Evolutionary conservation across 2,329 filamentous ascomycete genomes (phyloP), one percentile per base, ranked within the genome.

Genomic region (Fonsecaea multimorphosa): DNA sequence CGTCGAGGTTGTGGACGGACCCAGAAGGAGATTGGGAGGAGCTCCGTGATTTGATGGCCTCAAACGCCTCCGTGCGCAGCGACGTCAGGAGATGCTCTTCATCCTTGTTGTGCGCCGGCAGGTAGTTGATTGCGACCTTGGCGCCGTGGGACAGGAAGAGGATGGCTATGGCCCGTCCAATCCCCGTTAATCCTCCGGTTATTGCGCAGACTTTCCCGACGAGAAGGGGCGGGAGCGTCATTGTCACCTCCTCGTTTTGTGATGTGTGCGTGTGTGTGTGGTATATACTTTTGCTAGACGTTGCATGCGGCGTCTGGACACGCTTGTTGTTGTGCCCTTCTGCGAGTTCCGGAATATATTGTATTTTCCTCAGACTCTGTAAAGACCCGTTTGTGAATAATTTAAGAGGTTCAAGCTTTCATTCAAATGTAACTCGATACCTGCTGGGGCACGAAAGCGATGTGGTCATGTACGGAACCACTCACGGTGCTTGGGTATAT

Each of bases 171-270:
- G 92, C 93, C 36, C 91, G 86, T 59, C 93, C 93, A 73, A 96
- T 96, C 62, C 92, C 92, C 0, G 92, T 96, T 2, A 90, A 89
- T 64, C 91, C 92, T 70, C 93, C 92, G 0, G 92, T 96, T 73
- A 97, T 92, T 76, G 92, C 90, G 78, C 91, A 91, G 12, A 89
- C 89, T 78, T 96, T 96, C 77, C 86, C 87, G 19, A 65, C 63
- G 46, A 73, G 65, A 19, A 73, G 66, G 16, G 70, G 71, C 44
- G 70, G 69, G 9, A 73, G 64, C 14, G 69, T 60, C 69, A 70
- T 71, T n/a, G 9, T 38, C 16, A 12, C 31, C 27, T 3, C n/a
- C 9, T 16, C 36, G 6, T 38, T 31, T 40, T 24, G 32, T 12
- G 32, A 9, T 34, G 32, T 34, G 32, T 2, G 11, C 2, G 32